Percentiles rank a stretch among this genome's conserved stretches.
Conservation (phyloP, 225 moss, liverwort and hornwort genomes). For the Polytrichum commune region DNA sequence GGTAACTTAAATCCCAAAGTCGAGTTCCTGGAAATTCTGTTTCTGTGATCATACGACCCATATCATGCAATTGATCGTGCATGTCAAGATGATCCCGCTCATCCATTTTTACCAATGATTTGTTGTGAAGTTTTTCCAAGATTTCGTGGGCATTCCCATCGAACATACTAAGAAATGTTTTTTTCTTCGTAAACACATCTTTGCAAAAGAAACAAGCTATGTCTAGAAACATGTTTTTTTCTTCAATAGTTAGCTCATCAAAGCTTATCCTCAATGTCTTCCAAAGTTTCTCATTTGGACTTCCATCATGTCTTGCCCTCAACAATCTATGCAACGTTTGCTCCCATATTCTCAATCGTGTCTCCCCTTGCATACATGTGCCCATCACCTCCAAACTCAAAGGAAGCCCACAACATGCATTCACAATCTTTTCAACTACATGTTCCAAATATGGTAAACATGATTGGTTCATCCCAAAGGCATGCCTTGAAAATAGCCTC, state of each 20-base stretch:
- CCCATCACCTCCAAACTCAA: constrained; percentile 13
- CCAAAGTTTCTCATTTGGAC: constrained; percentile 2
- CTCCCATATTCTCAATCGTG: constrained; percentile 8
- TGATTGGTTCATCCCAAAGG: neutral
- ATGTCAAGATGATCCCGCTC: neutral
- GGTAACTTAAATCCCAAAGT: neutral
- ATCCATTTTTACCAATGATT: constrained; percentile 1
- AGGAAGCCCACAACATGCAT: constrained; percentile 3
- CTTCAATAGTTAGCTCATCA: constrained; percentile 2
- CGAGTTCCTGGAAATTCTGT: neutral
- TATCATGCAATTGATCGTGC: constrained; percentile 10
- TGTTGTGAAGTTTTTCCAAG: neutral
- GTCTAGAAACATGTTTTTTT: constrained; percentile 3
- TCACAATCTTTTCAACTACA: constrained; percentile 7
- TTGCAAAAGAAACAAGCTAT: constrained; percentile 6
- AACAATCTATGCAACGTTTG: constrained; percentile 1
- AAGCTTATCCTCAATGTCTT: constrained; percentile 8
- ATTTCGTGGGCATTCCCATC: neutral
- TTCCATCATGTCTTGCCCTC: constrained; percentile 5
- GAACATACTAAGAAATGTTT: neutral
- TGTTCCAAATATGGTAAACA: neutral
- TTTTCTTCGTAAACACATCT: neutral
- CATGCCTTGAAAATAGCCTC: constrained; percentile 3
- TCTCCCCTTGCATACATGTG: neutral
- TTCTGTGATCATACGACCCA: neutral